Evolutionary conservation across 345 rosid genomes (phyloP).

Genomic region (Syzygium grande): DNA sequence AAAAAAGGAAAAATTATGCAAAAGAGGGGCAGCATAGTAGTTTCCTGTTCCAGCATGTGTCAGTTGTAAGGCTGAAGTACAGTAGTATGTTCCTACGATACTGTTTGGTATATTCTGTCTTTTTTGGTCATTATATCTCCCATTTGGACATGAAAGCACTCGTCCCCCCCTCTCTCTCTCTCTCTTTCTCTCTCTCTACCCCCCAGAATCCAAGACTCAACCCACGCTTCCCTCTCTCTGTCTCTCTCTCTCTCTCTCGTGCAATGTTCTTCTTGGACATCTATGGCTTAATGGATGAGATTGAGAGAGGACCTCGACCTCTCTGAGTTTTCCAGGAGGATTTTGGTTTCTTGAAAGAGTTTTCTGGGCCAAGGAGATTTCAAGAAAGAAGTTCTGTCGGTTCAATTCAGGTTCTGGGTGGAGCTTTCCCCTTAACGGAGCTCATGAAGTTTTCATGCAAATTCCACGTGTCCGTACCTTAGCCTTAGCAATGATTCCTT

Average conservation of each 20-base stretch:
- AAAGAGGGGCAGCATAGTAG: background rate
- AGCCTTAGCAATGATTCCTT: background rate
- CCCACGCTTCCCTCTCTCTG: background rate
- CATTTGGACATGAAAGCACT: conserved; percentile 5
- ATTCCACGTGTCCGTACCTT: background rate
- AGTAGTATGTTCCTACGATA: conserved; percentile 12
- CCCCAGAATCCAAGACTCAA: background rate
- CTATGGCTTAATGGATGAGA: conserved; percentile 46
- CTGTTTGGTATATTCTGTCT: conserved; percentile 49
- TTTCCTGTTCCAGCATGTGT: background rate
- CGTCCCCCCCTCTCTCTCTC: background rate
- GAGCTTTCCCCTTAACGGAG: background rate
- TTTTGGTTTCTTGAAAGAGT: background rate
- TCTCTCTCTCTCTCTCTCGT: background rate
- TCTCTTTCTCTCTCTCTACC: background rate
- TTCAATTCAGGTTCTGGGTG: background rate
- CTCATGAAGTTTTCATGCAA: background rate
- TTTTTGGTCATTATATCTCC: conserved; percentile 3
- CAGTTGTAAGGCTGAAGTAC: background rate
- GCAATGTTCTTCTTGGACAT: conserved; percentile 45
- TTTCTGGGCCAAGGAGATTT: conserved; percentile 8
- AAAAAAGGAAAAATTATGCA: background rate
- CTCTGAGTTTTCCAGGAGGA: conserved; percentile 32
- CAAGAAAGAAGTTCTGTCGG: background rate
- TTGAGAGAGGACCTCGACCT: conserved; percentile 43